Base-by-base conservation (phyloP, 257 asterid species). In the Anisodus tanguticus region DNA sequence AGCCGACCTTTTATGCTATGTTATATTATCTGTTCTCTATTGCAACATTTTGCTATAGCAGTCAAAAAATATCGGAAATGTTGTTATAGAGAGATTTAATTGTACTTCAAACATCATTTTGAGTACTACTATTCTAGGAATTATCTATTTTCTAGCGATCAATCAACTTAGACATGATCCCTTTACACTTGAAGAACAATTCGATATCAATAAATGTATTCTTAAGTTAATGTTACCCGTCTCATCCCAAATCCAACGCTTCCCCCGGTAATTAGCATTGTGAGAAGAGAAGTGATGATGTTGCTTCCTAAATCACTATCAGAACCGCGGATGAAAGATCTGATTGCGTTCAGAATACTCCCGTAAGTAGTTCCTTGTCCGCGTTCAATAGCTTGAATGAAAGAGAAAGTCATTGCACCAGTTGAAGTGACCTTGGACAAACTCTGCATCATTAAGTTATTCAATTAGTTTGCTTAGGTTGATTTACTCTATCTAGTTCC, bases 391-490 rank as follows among this genome's bases (percentile, higher is more conserved):
- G 98, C 97, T 91, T 97, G 97, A 85, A 97, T 93, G 88, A 95
- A 93, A 2, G 98, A 91, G 88, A 47, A 97, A 37, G 99, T 92
- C 99, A 97, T 97, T 80, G 96, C 99, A 5, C 99, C 98, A 1
- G 99, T 95, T 16, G 97, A 90, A 66, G 96, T 92, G 85, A 93
- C 97, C 90, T 93, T 93, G 26, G 99, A 91, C 19, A 95, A 90
- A 85, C 95, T 92, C 98, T 97, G 94, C 15, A 53, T 39, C 41
- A 41, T 39, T 35, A 51, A 37, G 45, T 64, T 31, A 35, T 63
- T 26, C 22, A 15, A 53, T 67, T 68, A 22, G 51, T 35, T 53
- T 69, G 45, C 4, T 51, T 6, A 51, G 63, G 13, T 82, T 53
- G 10, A 26, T 41, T 63, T 67, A 47, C 3, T 1, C 19, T 74